Evolutionary conservation across 148 eudicot species (phyloP), one percentile per base, ranked within the genome.

Genomic region (Talinum fruticosum): DNA sequence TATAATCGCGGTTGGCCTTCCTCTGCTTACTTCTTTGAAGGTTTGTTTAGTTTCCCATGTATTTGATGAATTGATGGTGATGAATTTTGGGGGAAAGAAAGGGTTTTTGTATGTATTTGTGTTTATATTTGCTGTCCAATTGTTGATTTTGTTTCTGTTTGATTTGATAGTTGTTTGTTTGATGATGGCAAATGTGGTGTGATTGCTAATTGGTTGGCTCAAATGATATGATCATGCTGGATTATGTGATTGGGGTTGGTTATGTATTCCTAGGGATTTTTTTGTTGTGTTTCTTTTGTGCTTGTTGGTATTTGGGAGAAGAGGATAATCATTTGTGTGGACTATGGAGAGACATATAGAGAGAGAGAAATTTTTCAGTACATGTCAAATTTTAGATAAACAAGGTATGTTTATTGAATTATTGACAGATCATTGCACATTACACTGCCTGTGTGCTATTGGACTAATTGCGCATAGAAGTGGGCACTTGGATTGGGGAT

Each of bases 1-100:
- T 86, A 84, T 8, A n/a, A 72, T 66, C 89, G 87, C 30, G 90
- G 91, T 1, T 93, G 89, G 92, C 98, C 98, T 75, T 89, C 89
- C 26, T 82, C 87, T 33, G 80, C 85, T 14, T 84, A 73, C 72
- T 92, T 84, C 70, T 68, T 81, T 16, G 65, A 74, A 78, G 88
- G 88, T 88, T 47, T 26, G 18, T 7, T 61, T 15, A 3, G 13
- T 61, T 24, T 34, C 12, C 4, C 28, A 30, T 14, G 37, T 0
- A 21, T 77, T 65, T 3, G 57, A 57, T 57, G 64, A 57, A 41
- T n/a, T 49, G 0, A 49, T 59, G 64, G n/a, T 59, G 64, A 59
- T 59, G 64, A 59, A 59, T 59, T 59, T 59, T 8, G 57, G 29
- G 64, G 2, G 6, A 24, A 59, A 23, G 29, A 59, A 10, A 6